Percentiles rank a stretch among this genome's conserved stretches.
These are phyloP conservation scores for Phylloporus scabripes DNA, from an alignment of 768 basidiomycete genomes.

Conservation along the genomic window DNA sequence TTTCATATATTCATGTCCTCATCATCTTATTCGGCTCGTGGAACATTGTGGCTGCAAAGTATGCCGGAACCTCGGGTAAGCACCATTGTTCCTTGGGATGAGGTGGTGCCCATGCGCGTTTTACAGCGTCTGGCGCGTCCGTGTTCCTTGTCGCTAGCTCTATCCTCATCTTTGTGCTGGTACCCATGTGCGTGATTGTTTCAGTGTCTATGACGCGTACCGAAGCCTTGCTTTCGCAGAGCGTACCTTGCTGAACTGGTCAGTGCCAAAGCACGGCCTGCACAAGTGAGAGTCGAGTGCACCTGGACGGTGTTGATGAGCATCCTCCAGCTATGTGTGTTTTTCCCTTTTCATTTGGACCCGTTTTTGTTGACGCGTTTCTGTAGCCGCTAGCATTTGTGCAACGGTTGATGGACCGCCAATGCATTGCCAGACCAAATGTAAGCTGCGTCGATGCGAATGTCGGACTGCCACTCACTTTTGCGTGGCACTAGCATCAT, in stretches of 20 bases:
- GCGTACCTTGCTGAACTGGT: slow-evolving; percentile 34
- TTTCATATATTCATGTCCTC: slow-evolving; percentile 48
- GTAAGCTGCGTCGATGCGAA: slow-evolving; percentile 26
- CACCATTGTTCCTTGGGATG: background rate
- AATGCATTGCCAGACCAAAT: slow-evolving; percentile 28
- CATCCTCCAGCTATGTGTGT: slow-evolving; percentile 47
- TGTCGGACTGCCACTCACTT: slow-evolving; percentile 3
- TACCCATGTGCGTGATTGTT: slow-evolving; percentile 27
- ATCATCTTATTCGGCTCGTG: slow-evolving; percentile 52
- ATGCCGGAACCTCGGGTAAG: slow-evolving; percentile 36
- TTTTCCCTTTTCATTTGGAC: background rate
- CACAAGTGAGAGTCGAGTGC: slow-evolving; percentile 49
- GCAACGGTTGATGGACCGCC: slow-evolving; percentile 42
- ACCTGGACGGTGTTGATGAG: slow-evolving; percentile 48
- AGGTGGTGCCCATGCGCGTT: background rate
- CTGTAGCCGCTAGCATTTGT: slow-evolving; percentile 44
- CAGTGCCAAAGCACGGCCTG: slow-evolving; percentile 33
- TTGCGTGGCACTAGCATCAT: slow-evolving; percentile 27
- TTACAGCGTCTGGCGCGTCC: slow-evolving; percentile 43
- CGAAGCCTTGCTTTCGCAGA: slow-evolving; percentile 11
- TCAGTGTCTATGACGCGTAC: background rate
- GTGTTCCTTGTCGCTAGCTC: slow-evolving; percentile 47
- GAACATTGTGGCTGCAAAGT: slow-evolving; percentile 42
- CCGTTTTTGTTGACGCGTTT: background rate
- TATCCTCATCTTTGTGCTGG: slow-evolving; percentile 28